These are phyloP conservation scores for Entomortierella lignicola DNA, from an alignment of 192 early-diverging fungal genomes.

Conservation along the genomic window DNA sequence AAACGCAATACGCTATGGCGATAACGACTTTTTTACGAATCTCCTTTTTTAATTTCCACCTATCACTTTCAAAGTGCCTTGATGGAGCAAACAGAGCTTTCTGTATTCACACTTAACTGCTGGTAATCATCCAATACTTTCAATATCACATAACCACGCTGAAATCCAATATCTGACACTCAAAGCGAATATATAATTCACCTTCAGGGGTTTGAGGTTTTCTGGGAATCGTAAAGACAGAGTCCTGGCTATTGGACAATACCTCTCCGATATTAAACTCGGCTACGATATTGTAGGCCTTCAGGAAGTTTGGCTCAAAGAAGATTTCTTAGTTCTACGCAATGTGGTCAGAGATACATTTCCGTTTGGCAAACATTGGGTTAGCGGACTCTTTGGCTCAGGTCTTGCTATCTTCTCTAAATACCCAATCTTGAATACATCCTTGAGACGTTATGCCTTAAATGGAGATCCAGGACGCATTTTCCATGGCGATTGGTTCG, in stretches of 20 bases:
- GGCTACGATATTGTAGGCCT: slow-evolving; percentile 48
- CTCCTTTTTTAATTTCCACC: neutral
- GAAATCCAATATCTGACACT: no score
- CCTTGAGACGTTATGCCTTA: slow-evolving; percentile 55
- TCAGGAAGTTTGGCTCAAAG: slow-evolving; percentile 32
- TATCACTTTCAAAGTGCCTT: neutral
- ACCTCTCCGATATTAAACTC: slow-evolving; percentile 21
- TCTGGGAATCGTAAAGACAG: slow-evolving; percentile 38
- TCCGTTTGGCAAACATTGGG: slow-evolving; percentile 29
- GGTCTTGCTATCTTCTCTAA: slow-evolving; percentile 48
- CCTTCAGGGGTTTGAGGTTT: neutral
- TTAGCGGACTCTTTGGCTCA: slow-evolving; percentile 23
- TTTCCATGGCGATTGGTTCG: slow-evolving; percentile 67
- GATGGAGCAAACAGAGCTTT: slow-evolving; percentile 6
- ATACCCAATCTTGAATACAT: slow-evolving; percentile 56
- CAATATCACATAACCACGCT: no score
- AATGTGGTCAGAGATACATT: slow-evolving; percentile 9
- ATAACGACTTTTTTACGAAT: neutral
- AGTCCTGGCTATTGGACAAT: slow-evolving; percentile 61
- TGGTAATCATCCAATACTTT: slow-evolving; percentile 44
- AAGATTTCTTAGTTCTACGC: slow-evolving; percentile 19
- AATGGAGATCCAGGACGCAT: slow-evolving; percentile 61
- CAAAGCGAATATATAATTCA: neutral
- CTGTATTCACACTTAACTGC: slow-evolving; percentile 48
- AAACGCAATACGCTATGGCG: neutral